Conservation (phyloP, 345 rosid genomes). For the Pugionium cornutum region DNA sequence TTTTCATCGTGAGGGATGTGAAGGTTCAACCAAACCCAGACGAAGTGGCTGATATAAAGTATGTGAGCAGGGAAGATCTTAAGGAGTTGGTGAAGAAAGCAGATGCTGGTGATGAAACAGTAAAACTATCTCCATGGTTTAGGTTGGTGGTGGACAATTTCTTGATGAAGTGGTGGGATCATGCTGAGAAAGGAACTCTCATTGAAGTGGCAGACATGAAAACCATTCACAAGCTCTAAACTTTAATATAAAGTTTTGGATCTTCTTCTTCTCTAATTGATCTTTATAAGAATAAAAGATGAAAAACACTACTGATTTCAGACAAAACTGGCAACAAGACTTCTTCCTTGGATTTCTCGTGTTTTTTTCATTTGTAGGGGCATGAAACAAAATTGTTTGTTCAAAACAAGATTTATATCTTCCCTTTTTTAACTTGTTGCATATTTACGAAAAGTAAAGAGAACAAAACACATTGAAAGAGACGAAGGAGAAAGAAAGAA, state of each 20-base stretch:
- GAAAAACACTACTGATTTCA: neutral
- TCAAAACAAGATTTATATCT: slow-evolving; percentile 2
- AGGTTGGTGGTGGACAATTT: too few species aligned
- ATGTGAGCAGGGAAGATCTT: slow-evolving; percentile 75
- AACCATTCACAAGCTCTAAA: slow-evolving; percentile 66
- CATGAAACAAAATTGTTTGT: slow-evolving; percentile 13
- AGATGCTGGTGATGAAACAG: slow-evolving; percentile 57
- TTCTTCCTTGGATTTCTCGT: neutral
- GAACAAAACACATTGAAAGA: neutral
- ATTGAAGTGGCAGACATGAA: slow-evolving; percentile 69
- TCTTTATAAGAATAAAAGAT: neutral
- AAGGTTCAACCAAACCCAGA: slow-evolving; percentile 72
- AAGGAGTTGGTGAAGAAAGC: slow-evolving; percentile 54
- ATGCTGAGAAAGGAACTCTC: slow-evolving; percentile 53
- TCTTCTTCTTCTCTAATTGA: neutral
- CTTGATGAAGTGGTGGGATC: too few species aligned
- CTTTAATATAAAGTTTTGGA: neutral
- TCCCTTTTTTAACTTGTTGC: neutral
- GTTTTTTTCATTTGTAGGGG: neutral
- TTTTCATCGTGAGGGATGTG: slow-evolving; percentile 82
- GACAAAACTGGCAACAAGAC: slow-evolving; percentile 2
- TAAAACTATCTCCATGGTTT: slow-evolving; percentile 93
- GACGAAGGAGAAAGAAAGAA: neutral
- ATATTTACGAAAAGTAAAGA: slow-evolving; percentile 4
- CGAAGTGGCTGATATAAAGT: slow-evolving; percentile 78